phyloP scores from a whole-genome alignment of 768 basidiomycete species.

The Ramaria rubella region DNA sequence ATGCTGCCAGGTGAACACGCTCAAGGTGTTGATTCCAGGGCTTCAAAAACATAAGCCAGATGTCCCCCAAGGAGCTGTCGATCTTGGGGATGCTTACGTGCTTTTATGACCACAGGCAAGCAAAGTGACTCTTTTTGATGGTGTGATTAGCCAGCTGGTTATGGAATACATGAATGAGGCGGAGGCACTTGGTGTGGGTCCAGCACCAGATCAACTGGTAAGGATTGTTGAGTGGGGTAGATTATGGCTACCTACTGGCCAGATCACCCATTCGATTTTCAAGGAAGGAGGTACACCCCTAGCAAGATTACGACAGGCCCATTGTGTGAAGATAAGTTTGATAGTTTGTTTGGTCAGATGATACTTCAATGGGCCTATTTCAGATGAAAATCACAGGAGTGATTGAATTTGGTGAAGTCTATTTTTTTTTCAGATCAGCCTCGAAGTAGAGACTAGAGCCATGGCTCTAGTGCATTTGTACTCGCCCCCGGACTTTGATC shows the following conservation, averaged over 20 bases:
- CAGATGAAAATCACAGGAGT: background rate
- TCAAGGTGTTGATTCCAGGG: background rate
- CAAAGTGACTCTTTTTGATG: background rate
- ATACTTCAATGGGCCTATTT: background rate
- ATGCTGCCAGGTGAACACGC: background rate
- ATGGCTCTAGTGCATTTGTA: background rate
- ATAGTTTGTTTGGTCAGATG: background rate
- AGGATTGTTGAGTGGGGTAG: background rate
- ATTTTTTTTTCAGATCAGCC: background rate
- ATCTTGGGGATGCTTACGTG: background rate
- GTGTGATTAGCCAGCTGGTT: background rate
- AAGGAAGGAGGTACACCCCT: background rate
- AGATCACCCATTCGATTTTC: background rate
- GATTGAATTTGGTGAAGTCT: background rate
- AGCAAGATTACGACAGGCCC: background rate
- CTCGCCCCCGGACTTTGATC: background rate
- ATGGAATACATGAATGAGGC: no score
- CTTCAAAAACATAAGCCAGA: background rate
- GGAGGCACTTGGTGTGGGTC: background rate
- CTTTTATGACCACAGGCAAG: background rate
- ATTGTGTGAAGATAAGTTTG: background rate
- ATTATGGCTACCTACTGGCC: background rate
- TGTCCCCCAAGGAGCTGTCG: background rate
- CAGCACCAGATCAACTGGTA: background rate
- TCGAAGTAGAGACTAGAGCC: background rate